phyloP scores from a whole-genome alignment of 345 rosid genomes.

The Eucalyptus regnans region DNA sequence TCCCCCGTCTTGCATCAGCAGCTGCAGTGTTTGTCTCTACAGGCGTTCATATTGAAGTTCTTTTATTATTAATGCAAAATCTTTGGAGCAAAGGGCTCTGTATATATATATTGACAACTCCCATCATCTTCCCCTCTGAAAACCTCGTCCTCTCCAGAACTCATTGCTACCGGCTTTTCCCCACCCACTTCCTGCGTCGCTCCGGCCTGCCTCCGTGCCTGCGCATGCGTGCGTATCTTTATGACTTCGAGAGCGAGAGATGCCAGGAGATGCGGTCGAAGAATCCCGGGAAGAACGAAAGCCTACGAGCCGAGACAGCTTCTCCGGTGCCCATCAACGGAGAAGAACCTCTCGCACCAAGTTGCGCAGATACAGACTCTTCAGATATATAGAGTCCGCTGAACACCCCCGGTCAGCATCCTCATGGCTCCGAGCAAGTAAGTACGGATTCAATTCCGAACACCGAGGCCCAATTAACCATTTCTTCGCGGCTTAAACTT shows the following conservation, averaged over 20 bases:
- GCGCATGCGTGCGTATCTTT: background rate
- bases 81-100: background rate
- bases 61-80: too few species aligned
- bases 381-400: slow-evolving; percentile 23
- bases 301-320: background rate
- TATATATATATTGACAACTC: background rate
- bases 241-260: background rate
- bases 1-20: background rate
- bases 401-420: background rate
- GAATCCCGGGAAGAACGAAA: background rate
- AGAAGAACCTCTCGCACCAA: slow-evolving; percentile 3
- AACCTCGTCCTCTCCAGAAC: background rate
- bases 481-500: too few species aligned
- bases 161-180: background rate
- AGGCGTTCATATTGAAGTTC: background rate
- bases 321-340: background rate
- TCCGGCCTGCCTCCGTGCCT: background rate
- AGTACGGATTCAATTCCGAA: too few species aligned
- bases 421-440: background rate
- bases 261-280: background rate
- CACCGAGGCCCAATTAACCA: background rate
- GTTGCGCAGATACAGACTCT: slow-evolving; percentile 16
- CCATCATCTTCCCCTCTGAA: background rate
- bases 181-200: background rate
- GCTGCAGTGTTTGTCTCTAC: background rate